A percentile compares a stretch with the other conserved stretches of the same genome.
phyloP scores from a whole-genome alignment of 805 yeast species.

The Hanseniaspora taiwanica region DNA sequence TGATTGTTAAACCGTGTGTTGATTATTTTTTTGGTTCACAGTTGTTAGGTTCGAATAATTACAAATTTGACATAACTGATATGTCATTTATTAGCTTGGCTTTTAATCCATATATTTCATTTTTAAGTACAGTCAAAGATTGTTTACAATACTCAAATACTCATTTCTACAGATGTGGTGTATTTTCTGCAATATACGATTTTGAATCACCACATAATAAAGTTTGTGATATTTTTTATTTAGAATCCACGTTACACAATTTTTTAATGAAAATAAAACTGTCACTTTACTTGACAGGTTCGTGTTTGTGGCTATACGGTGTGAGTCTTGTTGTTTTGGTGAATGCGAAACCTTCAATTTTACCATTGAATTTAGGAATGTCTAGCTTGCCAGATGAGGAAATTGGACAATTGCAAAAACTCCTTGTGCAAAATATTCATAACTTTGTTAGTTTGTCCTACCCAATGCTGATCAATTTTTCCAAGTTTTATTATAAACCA shows the following conservation, averaged over 20 bases:
- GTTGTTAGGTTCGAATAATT: background rate
- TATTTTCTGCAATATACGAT: background rate
- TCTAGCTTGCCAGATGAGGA: too few relatives aligned
- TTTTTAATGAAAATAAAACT: background rate
- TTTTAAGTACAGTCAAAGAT: background rate
- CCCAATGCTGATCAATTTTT: background rate
- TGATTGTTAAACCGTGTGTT: background rate
- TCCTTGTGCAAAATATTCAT: background rate
- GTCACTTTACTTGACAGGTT: background rate
- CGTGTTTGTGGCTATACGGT: background rate
- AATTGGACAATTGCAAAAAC: too few relatives aligned
- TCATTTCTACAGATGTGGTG: background rate
- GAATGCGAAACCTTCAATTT: background rate
- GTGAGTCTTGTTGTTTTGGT: background rate
- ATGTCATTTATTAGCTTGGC: background rate
- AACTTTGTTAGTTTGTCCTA: background rate
- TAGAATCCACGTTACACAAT: background rate
- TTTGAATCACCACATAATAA: background rate
- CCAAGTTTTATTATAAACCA: background rate
- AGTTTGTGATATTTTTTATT: background rate
- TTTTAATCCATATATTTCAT: background rate
- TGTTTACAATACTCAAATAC: background rate
- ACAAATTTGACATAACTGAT: background rate
- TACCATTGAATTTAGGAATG: background rate
- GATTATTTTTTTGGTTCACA: background rate